Base-by-base conservation (phyloP, 2,329 filamentous ascomycete genomes). In the Penicillium vulpinum region DNA sequence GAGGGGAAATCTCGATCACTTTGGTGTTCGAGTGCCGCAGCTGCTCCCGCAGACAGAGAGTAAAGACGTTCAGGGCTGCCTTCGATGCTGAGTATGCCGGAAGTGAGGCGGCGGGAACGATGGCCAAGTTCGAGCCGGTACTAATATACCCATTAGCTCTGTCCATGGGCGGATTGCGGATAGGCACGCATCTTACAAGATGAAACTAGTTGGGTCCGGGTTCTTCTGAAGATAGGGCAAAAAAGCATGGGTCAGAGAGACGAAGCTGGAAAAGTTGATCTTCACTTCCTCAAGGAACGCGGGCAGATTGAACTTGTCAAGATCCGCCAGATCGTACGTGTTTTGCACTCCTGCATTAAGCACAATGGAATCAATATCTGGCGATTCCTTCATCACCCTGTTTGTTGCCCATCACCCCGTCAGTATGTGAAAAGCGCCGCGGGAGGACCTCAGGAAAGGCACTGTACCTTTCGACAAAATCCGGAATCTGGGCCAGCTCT, bases 1-100 rank as follows among this genome's bases (percentile, higher is more conserved):
- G 71, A 1, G 81, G 81, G 15, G 80, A 70, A 38, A 84, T 66
- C 68, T 85, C 81, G 28, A 83, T 67, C 9, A 85, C 75, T 39
- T 72, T 70, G 9, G 78, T 70, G 3, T 59, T 64, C 2, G 61
- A 62, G 10, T 62, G 62, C 9, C 62, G 60, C 18, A 83, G 69
- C 65, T 81, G 74, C 51, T 78, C 71, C 6, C 80, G 72, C 18
- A 81, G 63, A 40, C 74, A 78, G 56, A 81, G 73, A 24, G 75
- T 63, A 49, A 81, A 81, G 5, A 72, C 71, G 62, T 83, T 80
- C 36, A 85, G 67, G 3, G 82, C 83, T 0, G 81, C 78, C 63
- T 85, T 85, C 21, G 39, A 41, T 41, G 39, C 39, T 16, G 21
- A 41, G 13, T 41, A 41, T 21, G 39, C 39, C 21, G 39, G 39